These are phyloP conservation scores for Pontederia crassipes DNA, from an alignment of 176 grass and related monocot genomes.

Conservation along the genomic window DNA sequence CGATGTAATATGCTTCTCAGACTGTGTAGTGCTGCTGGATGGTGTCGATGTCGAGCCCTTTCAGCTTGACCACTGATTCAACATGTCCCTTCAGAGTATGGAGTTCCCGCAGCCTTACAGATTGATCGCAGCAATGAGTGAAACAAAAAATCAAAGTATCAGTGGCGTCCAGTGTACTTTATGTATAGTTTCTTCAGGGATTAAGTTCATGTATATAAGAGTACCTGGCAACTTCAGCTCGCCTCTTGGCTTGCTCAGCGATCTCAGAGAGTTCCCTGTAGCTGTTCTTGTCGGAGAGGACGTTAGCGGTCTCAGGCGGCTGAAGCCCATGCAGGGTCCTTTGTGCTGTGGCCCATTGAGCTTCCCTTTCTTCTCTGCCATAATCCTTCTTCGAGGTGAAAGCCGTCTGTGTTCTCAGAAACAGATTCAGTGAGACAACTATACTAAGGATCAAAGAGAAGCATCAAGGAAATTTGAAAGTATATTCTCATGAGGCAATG, in stretches of 20 bases:
- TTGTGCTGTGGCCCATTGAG: conserved; percentile 78
- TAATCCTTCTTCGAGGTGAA: conserved; percentile 94
- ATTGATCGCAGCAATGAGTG: not conserved
- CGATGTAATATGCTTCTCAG: not conserved
- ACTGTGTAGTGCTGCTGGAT: conserved; percentile 5
- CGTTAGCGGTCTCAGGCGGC: conserved; percentile 18
- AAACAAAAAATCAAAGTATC: not conserved
- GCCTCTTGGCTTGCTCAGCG: conserved; percentile 89
- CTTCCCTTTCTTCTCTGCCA: conserved; percentile 67
- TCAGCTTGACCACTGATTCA: conserved; percentile 3
- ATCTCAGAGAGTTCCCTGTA: conserved; percentile 75
- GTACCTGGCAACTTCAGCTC: conserved; percentile 77
- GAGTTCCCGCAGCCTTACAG: not conserved
- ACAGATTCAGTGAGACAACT: not conserved
- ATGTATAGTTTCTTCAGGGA: not conserved
- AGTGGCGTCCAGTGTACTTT: not conserved
- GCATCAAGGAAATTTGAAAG: not conserved
- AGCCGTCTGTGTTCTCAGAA: conserved; percentile 29
- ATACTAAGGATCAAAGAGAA: not conserved
- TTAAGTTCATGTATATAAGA: not conserved
- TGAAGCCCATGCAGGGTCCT: conserved; percentile 74
- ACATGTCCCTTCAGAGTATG: conserved; percentile 9
- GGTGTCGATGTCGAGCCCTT: not conserved
- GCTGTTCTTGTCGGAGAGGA: conserved; percentile 33
- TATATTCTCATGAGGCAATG: not conserved